These are phyloP conservation scores for Trametes elegans DNA, from an alignment of 768 basidiomycete species.

Conservation along the genomic window DNA sequence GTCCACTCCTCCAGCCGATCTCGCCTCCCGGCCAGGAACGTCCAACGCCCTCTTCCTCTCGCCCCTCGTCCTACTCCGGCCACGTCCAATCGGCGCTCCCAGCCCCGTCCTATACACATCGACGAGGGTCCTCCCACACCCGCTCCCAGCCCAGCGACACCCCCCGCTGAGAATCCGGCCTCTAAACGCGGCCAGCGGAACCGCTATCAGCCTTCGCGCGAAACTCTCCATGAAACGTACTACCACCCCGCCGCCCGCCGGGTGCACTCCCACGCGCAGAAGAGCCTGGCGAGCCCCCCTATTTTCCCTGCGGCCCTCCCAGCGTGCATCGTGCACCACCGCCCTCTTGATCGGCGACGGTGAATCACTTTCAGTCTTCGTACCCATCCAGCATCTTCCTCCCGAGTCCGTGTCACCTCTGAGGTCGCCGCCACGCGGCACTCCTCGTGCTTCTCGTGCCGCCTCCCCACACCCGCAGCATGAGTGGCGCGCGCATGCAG, in stretches of 20 bases:
- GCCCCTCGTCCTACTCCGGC: background rate
- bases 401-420: background rate
- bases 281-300: background rate
- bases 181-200: background rate
- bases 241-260: background rate
- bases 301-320: background rate
- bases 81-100: background rate
- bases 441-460: background rate
- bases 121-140: background rate
- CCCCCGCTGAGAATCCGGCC: background rate
- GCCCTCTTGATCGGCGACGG: slow-evolving; percentile 10
- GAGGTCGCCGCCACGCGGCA: background rate
- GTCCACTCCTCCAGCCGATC: background rate
- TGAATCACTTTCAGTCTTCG: background rate
- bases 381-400: background rate
- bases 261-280: background rate
- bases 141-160: background rate
- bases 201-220: background rate
- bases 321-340: background rate
- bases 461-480: background rate
- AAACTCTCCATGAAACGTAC: background rate
- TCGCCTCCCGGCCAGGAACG: background rate
- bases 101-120: background rate
- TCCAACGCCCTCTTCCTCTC: background rate
- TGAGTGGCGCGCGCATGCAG: background rate